phyloP scores from a whole-genome alignment of 1,284 basidiomycete genomes.

The Ceratobasidium sp. region DNA sequence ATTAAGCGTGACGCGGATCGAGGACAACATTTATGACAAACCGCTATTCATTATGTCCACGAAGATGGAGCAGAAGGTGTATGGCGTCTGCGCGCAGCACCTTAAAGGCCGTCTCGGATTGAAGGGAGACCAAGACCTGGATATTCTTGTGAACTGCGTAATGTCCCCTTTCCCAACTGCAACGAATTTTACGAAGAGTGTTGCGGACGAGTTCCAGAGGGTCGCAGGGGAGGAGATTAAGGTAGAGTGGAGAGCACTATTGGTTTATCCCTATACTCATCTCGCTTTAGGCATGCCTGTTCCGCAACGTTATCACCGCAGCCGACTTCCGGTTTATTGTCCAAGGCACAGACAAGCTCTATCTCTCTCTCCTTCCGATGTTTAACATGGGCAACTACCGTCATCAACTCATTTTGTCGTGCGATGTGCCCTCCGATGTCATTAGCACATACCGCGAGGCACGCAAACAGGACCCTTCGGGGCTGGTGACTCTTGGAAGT shows the following conservation, averaged over 20 bases:
- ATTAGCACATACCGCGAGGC: conserved; percentile 51
- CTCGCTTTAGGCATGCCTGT: conserved; percentile 50
- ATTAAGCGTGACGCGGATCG: conserved; percentile 57
- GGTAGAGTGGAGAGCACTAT: conserved; percentile 49
- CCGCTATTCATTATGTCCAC: conserved; percentile 61
- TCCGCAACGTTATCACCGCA: conserved; percentile 57
- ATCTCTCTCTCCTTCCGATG: conserved; percentile 59
- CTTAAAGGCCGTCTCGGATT: conserved; percentile 62
- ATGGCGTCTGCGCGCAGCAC: conserved; percentile 57
- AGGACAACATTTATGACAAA: conserved; percentile 54
- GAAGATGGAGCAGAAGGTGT: conserved; percentile 56
- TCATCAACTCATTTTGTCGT: conserved; percentile 61
- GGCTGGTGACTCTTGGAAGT: conserved; percentile 52
- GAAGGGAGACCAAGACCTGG: conserved; percentile 58
- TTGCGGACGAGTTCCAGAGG: conserved; percentile 59
- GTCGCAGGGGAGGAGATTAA: conserved; percentile 59
- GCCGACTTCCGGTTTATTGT: conserved; percentile 61
- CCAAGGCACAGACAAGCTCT: conserved; percentile 60
- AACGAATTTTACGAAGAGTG: conserved; percentile 56
- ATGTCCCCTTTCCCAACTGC: conserved; percentile 64
- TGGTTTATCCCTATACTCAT: background rate
- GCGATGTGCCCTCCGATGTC: conserved; percentile 53
- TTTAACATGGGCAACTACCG: conserved; percentile 62
- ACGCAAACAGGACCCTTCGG: conserved; percentile 52
- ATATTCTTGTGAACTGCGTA: conserved; percentile 61